Conservation (phyloP, 257 asterid species). For the Primulina huaijiensis region DNA sequence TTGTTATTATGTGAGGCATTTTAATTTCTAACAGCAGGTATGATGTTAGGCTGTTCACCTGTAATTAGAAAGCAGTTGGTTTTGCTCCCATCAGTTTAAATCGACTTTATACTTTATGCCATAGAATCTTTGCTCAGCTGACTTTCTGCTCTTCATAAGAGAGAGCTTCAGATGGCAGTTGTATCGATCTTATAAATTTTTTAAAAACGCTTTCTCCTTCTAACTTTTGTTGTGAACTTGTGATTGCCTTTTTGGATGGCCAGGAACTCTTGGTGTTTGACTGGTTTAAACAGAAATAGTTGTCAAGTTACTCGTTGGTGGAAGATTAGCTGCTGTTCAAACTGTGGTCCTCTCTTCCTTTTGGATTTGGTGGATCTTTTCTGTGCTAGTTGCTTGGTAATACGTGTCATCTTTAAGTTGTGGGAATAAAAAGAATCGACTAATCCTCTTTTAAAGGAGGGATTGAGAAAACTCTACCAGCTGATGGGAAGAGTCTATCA, state of each 20-base stretch:
- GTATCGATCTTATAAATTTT: background rate
- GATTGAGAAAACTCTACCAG: background rate
- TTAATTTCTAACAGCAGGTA: background rate
- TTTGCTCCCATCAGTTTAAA: no score
- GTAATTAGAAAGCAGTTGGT: background rate
- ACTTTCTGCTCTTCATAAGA: background rate
- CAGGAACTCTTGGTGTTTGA: slow-evolving; percentile 7
- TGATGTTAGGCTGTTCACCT: background rate
- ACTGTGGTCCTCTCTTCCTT: background rate
- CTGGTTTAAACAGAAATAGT: background rate
- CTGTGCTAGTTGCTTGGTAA: background rate
- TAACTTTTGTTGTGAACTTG: background rate
- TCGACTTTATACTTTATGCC: background rate
- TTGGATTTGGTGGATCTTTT: background rate
- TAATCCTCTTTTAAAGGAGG: background rate
- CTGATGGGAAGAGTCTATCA: background rate
- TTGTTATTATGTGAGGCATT: background rate
- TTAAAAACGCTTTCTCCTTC: background rate
- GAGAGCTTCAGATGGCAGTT: background rate
- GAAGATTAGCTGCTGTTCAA: background rate
- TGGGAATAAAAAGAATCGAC: background rate
- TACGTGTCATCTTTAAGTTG: background rate
- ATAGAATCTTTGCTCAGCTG: background rate
- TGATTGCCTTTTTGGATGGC: slow-evolving; percentile 3
- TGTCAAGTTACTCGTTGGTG: background rate